Percentiles rank a stretch among this genome's conserved stretches.
Conservation (phyloP, 805 yeast species). For the Candida tibetensis region DNA sequence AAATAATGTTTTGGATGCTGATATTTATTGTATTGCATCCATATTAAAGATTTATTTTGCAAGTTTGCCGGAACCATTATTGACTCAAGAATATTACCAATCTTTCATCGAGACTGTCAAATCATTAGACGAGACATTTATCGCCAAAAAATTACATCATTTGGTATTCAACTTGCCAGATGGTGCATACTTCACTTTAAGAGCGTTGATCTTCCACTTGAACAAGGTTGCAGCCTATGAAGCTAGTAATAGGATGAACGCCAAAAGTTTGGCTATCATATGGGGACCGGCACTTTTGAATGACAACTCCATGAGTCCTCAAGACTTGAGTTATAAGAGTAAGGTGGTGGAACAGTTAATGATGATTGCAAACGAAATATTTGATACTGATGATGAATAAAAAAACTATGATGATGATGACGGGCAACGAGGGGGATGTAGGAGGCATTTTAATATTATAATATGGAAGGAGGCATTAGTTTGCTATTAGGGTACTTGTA, state of each 20-base stretch:
- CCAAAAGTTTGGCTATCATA: conserved; percentile 77
- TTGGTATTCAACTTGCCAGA: conserved; percentile 89
- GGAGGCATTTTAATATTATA: no score
- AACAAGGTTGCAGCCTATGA: conserved; percentile 66
- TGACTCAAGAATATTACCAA: conserved; percentile 60
- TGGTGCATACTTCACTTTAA: conserved; percentile 88
- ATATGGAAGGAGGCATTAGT: no score
- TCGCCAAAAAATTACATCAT: conserved; percentile 78
- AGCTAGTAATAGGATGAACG: conserved; percentile 72
- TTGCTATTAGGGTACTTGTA: no score
- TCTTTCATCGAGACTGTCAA: conserved; percentile 69
- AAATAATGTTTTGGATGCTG: conserved; percentile 61
- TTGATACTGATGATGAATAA: conserved; percentile 35
- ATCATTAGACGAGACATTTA: conserved; percentile 40
- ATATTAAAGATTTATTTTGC: conserved; percentile 80
- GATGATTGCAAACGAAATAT: conserved; percentile 76
- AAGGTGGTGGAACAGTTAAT: conserved; percentile 81
- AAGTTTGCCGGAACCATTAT: conserved; percentile 81
- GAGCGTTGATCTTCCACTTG: conserved; percentile 83
- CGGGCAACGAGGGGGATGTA: no score
- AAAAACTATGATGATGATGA: no score
- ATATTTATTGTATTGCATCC: conserved; percentile 85
- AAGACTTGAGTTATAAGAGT: conserved; percentile 73
- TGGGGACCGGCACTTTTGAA: conserved; percentile 93
- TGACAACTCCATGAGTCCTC: conserved; percentile 60